Percentiles rank a stretch among this genome's conserved stretches.
Evolutionary conservation across 73 alveolate genomes (phyloP).

Genomic region (Paramecium octaurelia): DNA sequence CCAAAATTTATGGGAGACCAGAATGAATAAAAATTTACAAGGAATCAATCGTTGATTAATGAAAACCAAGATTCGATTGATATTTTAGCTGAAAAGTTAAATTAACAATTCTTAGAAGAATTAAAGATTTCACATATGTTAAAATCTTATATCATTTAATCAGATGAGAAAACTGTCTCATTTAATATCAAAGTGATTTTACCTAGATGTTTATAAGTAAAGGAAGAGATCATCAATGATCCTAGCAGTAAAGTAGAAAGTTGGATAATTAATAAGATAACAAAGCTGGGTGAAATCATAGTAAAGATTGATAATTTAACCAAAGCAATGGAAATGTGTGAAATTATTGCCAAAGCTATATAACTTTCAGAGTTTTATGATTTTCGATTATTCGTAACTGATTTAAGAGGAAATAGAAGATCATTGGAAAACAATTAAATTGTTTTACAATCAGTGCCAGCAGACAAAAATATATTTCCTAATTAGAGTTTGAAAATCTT

Average conservation of each 20-base stretch:
- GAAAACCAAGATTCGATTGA: neutral
- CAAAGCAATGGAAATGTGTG: neutral
- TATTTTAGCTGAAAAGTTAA: neutral
- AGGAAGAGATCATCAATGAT: neutral
- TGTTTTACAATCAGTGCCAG: neutral
- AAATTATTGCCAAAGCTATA: neutral
- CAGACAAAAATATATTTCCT: neutral
- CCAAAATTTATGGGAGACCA: neutral
- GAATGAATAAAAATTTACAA: neutral
- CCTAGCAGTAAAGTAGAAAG: neutral
- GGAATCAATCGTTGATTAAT: neutral
- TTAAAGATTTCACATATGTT: neutral
- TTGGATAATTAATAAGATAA: neutral
- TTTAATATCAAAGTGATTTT: neutral
- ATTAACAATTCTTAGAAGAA: neutral
- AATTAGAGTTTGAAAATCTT: neutral
- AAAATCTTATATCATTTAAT: neutral
- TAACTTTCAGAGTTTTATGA: neutral
- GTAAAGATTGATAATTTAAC: neutral
- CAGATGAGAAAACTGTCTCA: neutral
- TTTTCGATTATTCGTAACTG: neutral
- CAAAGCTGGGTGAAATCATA: neutral
- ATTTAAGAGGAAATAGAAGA: neutral
- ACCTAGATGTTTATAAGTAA: neutral
- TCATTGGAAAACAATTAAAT: neutral